Percentiles rank a stretch among this genome's conserved stretches.
Evolutionary conservation across 2,329 filamentous ascomycete species (phyloP).

Genomic region (Aspergillus pseudotamarii): DNA sequence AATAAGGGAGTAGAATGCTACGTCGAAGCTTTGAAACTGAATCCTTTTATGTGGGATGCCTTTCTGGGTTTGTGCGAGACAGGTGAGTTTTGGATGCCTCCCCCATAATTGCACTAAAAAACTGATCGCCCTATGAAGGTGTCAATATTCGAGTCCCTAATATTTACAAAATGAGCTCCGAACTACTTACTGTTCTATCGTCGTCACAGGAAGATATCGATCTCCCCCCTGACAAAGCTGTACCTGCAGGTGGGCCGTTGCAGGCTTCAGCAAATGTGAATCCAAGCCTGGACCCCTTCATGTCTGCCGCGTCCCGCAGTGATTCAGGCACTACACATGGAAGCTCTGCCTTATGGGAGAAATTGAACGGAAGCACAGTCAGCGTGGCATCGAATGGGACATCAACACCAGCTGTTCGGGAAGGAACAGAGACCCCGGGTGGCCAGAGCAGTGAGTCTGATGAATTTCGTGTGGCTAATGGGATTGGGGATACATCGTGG

Average conservation of each 20-base stretch:
- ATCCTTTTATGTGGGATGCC: constrained; percentile 98
- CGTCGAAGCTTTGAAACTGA: constrained; percentile 83
- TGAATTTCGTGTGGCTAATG: constrained; percentile 40
- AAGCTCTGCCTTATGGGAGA: constrained; percentile 52
- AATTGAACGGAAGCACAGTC: constrained; percentile 50
- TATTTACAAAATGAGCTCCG: constrained; percentile 76
- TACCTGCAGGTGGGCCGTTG: constrained; percentile 34
- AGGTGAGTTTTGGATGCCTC: constrained; percentile 42
- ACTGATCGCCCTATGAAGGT: constrained; percentile 53
- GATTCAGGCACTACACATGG: constrained; percentile 39
- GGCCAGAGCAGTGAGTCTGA: constrained; percentile 49
- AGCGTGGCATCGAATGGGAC: constrained; percentile 40
- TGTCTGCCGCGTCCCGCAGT: constrained; percentile 33
- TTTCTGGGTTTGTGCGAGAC: constrained; percentile 86
- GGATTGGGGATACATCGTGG: constrained; percentile 36
- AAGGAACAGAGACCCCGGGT: constrained; percentile 67
- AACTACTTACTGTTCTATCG: constrained; percentile 58
- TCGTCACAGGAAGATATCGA: constrained; percentile 35
- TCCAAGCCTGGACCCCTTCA: constrained; percentile 48
- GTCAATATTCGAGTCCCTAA: constrained; percentile 79
- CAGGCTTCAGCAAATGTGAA: constrained; percentile 42
- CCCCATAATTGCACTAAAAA: background rate
- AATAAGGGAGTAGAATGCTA: constrained; percentile 84
- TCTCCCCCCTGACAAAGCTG: constrained; percentile 34
- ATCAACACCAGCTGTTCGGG: constrained; percentile 42